Percentiles rank a stretch among this genome's conserved stretches.
These are phyloP conservation scores for Paraconiothyrium brasiliense DNA, from an alignment of 2,329 filamentous ascomycete genomes.

Conservation along the genomic window DNA sequence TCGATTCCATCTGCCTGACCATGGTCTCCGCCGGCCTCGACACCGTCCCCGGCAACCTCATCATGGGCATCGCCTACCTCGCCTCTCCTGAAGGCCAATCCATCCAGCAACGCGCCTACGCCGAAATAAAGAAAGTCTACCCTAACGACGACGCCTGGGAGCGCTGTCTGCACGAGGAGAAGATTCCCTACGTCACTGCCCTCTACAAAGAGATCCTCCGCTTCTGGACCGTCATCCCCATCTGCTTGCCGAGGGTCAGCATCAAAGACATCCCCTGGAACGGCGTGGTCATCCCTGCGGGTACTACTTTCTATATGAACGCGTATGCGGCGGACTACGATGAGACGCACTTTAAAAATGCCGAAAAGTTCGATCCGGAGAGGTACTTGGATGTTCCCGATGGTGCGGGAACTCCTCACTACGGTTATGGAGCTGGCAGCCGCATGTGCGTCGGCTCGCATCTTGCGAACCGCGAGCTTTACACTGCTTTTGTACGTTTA, in stretches of 20 bases:
- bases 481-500: constrained; percentile 59
- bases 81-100: constrained; percentile 72
- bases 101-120: constrained; percentile 74
- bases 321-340: constrained; percentile 81
- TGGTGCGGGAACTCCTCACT: constrained; percentile 59
- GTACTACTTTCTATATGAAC: constrained; percentile 82
- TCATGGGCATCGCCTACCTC: constrained; percentile 81
- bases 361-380: constrained; percentile 72
- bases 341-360: constrained; percentile 70
- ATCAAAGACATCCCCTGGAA: constrained; percentile 78
- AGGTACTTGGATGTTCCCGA: constrained; percentile 67
- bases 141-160: constrained; percentile 81
- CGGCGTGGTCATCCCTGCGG: constrained; percentile 73
- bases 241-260: constrained; percentile 76
- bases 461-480: constrained; percentile 53
- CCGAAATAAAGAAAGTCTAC: constrained; percentile 76
- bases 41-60: constrained; percentile 80
- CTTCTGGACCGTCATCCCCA: constrained; percentile 82
- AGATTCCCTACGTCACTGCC: constrained; percentile 78
- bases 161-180: constrained; percentile 76
- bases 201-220: constrained; percentile 81
- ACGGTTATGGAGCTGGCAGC: constrained; percentile 58
- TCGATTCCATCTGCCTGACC: constrained; percentile 82
- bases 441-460: constrained; percentile 60
- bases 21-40: constrained; percentile 85